Evolutionary conservation across 805 yeast genomes (phyloP), one percentile per base, ranked within the genome.

Genomic region (Saccharomycopsis sp.): DNA sequence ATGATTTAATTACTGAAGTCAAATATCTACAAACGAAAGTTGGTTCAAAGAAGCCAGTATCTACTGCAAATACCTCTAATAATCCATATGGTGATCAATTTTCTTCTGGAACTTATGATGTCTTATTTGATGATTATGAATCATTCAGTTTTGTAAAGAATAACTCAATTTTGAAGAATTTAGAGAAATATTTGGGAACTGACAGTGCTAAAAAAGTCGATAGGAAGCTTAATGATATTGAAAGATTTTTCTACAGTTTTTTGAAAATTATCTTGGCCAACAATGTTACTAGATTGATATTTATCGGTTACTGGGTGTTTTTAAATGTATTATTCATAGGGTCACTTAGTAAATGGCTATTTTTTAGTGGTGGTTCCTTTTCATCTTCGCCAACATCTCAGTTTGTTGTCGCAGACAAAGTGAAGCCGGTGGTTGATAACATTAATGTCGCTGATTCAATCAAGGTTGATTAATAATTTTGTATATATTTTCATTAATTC

Each of bases 181-280:
- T 96, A 26, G 77, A 88, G 49, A 90, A 85, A 53, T 83, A 78
- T 55, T 85, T 90, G 62, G 74, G 94, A 55, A 73, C 79, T 37
- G 67, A 78, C 51, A 96, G 87, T 58, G 75, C 83, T 28, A 87
- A 82, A 55, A 69, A 95, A 53, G 80, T 84, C 38, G 72, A 74
- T 41, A 77, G 88, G 5, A 73, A 76, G 39, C 68, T 88, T 59
- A 79, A 89, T 1, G 84, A 93, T 1, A 58, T 84, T 45, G 97
- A 93, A 54, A 70, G 94, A 48, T 62, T 85, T n/a, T 83, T 81
- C 52, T 76, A 79, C 48, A 76, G 79, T 46, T 70, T 84, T 50
- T 81, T 95, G 1, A 70, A 85, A 52, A 74, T 84, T 0, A 74
- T 88, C n/a, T 65, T 88, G 47, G 81, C 89, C 14, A 85, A 85